Percentiles rank a stretch among this genome's conserved stretches.
Evolutionary conservation across 768 basidiomycete species (phyloP).

Genomic region (Phaffia australis): DNA sequence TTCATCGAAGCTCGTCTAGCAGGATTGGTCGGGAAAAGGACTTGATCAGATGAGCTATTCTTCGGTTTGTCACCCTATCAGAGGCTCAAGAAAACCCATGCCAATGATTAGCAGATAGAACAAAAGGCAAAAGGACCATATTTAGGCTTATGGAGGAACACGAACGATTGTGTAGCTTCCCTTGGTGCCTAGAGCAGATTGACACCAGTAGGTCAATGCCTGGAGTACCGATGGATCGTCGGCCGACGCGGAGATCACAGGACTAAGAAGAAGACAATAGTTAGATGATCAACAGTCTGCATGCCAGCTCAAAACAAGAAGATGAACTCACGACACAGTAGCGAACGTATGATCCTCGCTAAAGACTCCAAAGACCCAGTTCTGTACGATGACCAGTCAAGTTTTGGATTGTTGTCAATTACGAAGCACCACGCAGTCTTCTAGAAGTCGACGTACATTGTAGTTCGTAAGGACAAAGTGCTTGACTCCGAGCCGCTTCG

Average conservation of each 20-base stretch:
- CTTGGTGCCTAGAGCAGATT: slow-evolving; percentile 31
- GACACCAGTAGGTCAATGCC: slow-evolving; percentile 36
- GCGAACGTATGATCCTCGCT: slow-evolving; percentile 28
- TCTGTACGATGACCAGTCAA: slow-evolving; percentile 20
- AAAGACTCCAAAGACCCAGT: slow-evolving; percentile 38
- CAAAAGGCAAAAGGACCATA: not conserved
- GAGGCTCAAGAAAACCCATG: not conserved
- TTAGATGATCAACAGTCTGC: not conserved
- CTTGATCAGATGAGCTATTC: slow-evolving; percentile 25
- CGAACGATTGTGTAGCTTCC: slow-evolving; percentile 28
- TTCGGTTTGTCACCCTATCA: slow-evolving; percentile 13
- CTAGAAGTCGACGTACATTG: not conserved
- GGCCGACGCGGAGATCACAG: slow-evolving; percentile 25
- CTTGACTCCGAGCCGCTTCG: slow-evolving; percentile 32
- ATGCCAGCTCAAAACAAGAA: not conserved
- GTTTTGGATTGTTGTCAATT: not conserved
- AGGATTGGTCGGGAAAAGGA: slow-evolving; percentile 36
- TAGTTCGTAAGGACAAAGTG: slow-evolving; percentile 39
- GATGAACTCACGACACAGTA: slow-evolving; percentile 7
- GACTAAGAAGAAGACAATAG: slow-evolving; percentile 32
- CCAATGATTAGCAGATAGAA: not conserved
- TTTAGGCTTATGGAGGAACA: not conserved
- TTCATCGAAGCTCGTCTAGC: slow-evolving; percentile 30
- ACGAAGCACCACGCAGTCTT: not conserved
- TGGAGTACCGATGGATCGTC: slow-evolving; percentile 32